phyloP scores from a whole-genome alignment of 768 basidiomycete genomes.

The Rhizopogon vulgaris region DNA sequence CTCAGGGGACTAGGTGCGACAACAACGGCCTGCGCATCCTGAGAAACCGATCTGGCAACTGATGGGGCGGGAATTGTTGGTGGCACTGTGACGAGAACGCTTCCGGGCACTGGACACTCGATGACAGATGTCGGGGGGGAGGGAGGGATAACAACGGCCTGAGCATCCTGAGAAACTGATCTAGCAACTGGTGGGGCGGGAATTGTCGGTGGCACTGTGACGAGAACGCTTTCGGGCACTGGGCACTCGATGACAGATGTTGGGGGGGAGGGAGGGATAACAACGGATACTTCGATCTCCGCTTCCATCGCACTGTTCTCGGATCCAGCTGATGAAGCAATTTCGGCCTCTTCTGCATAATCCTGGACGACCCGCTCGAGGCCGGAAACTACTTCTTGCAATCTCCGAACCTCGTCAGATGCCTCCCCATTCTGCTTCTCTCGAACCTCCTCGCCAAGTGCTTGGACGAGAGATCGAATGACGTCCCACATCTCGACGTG shows the following conservation, averaged over 20 bases:
- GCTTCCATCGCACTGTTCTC: constrained; percentile 10
- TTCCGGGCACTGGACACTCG: constrained; percentile 7
- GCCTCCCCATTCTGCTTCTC: constrained; percentile 38
- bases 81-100: not conserved
- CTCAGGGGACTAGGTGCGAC: constrained; percentile 2
- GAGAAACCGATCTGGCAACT: constrained; percentile 4
- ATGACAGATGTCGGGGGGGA: constrained; percentile 12
- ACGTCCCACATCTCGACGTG: constrained; percentile 57
- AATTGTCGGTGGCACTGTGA: not conserved
- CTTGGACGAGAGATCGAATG: constrained; percentile 50
- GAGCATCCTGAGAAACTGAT: constrained; percentile 4
- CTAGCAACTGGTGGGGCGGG: not conserved
- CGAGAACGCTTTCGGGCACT: not conserved
- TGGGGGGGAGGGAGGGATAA: constrained; percentile 13
- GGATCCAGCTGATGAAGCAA: constrained; percentile 17
- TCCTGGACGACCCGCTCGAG: constrained; percentile 40
- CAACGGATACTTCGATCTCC: constrained; percentile 6
- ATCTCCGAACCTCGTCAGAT: constrained; percentile 40
- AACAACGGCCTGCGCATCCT: not conserved
- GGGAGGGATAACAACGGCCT: constrained; percentile 10
- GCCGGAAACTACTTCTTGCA: constrained; percentile 45
- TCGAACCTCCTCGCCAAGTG: constrained; percentile 61
- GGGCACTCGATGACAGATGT: constrained; percentile 14
- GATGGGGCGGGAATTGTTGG: not conserved
- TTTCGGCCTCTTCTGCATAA: constrained; percentile 27